Conservation (phyloP, 1,284 basidiomycete genomes). For the Blastosporella zonata region DNA sequence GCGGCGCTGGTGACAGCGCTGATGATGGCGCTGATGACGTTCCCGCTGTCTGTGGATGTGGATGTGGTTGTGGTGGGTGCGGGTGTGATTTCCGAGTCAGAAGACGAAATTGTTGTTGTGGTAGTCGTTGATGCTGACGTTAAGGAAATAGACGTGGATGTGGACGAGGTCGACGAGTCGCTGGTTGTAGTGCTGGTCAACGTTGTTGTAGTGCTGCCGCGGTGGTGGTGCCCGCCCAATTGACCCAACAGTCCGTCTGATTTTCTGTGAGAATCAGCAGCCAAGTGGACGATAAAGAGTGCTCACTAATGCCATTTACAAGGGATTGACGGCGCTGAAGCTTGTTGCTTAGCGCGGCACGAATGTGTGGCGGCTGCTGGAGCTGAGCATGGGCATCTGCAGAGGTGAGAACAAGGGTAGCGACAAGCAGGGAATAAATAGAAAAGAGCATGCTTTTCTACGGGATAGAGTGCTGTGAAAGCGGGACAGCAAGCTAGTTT, state of each 20-base stretch:
- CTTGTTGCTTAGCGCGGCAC: constrained; percentile 35
- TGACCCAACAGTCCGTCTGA: neutral
- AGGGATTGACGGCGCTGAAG: constrained; percentile 16
- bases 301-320: constrained; percentile 19
- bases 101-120: neutral
- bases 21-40: neutral
- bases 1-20: neutral
- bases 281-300: neutral
- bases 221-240: neutral
- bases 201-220: neutral
- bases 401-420: constrained; percentile 25
- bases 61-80: neutral
- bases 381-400: constrained; percentile 37
- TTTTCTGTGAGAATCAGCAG: neutral
- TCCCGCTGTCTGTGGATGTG: neutral
- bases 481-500: constrained; percentile 17
- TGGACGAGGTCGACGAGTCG: constrained; percentile 1
- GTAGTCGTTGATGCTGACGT: constrained; percentile 10
- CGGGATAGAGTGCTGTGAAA: constrained; percentile 8
- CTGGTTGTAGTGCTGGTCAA: neutral
- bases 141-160: constrained; percentile 10
- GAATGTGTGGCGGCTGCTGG: constrained; percentile 36
- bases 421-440: constrained; percentile 29
- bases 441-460: constrained; percentile 25
- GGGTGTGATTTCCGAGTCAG: neutral